phyloP scores from a whole-genome alignment of 2,329 filamentous ascomycete genomes.

The Diaporthe longicolla region DNA sequence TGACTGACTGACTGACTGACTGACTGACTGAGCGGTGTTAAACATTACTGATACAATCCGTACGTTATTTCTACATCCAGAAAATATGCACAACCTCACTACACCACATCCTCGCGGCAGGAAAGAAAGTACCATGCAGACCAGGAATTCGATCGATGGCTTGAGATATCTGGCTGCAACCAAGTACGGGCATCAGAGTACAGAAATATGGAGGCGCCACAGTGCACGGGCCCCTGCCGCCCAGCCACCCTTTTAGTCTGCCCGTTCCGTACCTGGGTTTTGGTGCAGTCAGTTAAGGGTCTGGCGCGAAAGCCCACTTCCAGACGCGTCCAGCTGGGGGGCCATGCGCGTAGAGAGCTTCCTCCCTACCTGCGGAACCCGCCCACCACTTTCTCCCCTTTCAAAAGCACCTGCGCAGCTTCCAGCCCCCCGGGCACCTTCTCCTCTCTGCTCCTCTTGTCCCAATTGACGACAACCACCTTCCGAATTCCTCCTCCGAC shows the following conservation, averaged over 20 bases:
- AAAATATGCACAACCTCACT: not conserved
- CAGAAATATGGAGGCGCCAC: conserved; percentile 2
- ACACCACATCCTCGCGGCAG: not conserved
- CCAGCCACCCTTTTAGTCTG: conserved; percentile 30
- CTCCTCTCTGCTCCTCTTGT: not conserved
- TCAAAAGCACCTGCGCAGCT: conserved; percentile 18
- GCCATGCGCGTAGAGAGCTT: conserved; percentile 36
- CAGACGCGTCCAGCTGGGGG: conserved; percentile 27
- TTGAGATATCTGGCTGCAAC: not conserved
- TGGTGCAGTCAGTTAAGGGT: conserved; percentile 28
- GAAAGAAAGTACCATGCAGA: not conserved
- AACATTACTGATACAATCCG: not conserved
- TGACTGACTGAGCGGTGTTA: not conserved
- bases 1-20: no score
- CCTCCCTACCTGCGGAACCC: conserved; percentile 24
- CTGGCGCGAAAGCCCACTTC: conserved; percentile 37
- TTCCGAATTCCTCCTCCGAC: not conserved
- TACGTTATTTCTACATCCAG: not conserved
- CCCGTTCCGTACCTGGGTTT: not conserved
- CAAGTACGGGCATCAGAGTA: not conserved
- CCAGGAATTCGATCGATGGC: not conserved
- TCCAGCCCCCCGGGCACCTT: conserved; percentile 3
- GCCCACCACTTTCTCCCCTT: conserved; percentile 13
- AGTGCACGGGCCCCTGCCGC: conserved; percentile 10
- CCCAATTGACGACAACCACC: not conserved